Evolutionary conservation across 2,329 filamentous ascomycete species (phyloP).

Genomic region (Elsinoe necatrix): DNA sequence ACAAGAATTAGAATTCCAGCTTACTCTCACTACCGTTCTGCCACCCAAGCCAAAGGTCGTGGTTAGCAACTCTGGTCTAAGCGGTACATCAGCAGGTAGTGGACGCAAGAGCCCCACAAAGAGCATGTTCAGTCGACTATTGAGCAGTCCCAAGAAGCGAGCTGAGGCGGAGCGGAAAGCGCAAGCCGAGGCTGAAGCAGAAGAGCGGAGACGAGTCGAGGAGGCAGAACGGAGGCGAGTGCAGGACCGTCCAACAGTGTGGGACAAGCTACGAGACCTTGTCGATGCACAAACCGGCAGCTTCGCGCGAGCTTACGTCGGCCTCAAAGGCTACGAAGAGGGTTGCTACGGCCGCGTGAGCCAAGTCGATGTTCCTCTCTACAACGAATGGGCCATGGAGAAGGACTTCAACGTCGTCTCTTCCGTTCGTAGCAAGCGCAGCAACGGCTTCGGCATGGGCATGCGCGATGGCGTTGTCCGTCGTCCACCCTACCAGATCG

Average conservation of each 20-base stretch:
- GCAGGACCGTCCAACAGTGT: constrained; percentile 60
- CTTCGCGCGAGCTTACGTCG: constrained; percentile 89
- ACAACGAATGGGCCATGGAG: constrained; percentile 97
- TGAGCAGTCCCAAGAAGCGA: constrained; percentile 91
- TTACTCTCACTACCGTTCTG: constrained; percentile 92
- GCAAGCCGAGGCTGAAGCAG: constrained; percentile 67
- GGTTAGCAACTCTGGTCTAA: constrained; percentile 33
- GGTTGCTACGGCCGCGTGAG: constrained; percentile 82
- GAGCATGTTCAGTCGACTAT: constrained; percentile 84
- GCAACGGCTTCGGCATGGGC: constrained; percentile 38
- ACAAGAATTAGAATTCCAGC: constrained; percentile 96
- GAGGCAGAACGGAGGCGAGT: constrained; percentile 46
- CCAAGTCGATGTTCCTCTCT: constrained; percentile 82
- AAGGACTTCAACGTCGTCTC: constrained; percentile 62
- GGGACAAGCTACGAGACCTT: constrained; percentile 78
- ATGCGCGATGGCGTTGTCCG: constrained; percentile 59
- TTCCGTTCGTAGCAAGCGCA: constrained; percentile 86
- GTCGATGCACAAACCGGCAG: constrained; percentile 82
- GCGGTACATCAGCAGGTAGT: constrained; percentile 34
- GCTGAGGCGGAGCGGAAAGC: constrained; percentile 84
- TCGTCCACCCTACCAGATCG: constrained; percentile 89
- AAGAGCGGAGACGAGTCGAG: constrained; percentile 34
- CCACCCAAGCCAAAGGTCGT: constrained; percentile 57
- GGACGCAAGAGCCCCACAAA: constrained; percentile 61
- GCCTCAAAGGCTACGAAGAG: constrained; percentile 83